A percentile compares a stretch with the other conserved stretches of the same genome.
Conservation (phyloP, 306 rosid genomes). For the Quercus wislizeni region DNA sequence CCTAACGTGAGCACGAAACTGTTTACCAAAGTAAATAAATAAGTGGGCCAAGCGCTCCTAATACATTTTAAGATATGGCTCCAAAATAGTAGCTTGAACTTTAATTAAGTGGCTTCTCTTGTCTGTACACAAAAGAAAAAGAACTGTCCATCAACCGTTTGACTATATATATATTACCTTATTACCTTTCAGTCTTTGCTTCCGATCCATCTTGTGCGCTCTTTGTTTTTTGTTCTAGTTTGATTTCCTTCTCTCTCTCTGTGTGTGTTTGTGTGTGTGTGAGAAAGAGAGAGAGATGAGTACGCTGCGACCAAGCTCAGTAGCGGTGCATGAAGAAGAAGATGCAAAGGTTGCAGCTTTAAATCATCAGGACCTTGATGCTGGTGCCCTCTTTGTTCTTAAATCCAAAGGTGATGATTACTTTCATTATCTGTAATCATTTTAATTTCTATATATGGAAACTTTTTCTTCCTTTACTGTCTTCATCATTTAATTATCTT, state of each 20-base stretch:
- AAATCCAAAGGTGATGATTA: slow-evolving; percentile 60
- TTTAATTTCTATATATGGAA: neutral
- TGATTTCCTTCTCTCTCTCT: neutral
- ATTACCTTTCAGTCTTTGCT: neutral
- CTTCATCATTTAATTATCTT: neutral
- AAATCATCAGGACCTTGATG: slow-evolving; percentile 40
- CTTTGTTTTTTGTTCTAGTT: neutral
- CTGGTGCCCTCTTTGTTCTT: slow-evolving; percentile 85
- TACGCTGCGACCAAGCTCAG: slow-evolving; percentile 26
- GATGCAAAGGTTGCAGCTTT: slow-evolving; percentile 11
- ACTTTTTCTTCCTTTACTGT: neutral
- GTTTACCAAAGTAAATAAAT: neutral
- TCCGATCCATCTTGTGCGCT: neutral
- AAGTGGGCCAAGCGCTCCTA: neutral
- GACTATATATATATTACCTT: neutral
- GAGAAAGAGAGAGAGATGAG: slow-evolving; percentile 30
- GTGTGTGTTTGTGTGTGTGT: neutral
- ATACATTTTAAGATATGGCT: too few species aligned
- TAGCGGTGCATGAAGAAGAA: slow-evolving; percentile 16
- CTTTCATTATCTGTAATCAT: too few species aligned
- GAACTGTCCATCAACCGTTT: neutral
- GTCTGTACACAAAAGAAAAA: neutral
- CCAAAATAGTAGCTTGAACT: neutral
- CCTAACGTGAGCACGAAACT: neutral
- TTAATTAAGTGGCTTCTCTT: neutral